Evolutionary conservation across 192 early-diverging fungal species (phyloP), one percentile per base, ranked within the genome.

Genomic region (Rhizophagus clarus): DNA sequence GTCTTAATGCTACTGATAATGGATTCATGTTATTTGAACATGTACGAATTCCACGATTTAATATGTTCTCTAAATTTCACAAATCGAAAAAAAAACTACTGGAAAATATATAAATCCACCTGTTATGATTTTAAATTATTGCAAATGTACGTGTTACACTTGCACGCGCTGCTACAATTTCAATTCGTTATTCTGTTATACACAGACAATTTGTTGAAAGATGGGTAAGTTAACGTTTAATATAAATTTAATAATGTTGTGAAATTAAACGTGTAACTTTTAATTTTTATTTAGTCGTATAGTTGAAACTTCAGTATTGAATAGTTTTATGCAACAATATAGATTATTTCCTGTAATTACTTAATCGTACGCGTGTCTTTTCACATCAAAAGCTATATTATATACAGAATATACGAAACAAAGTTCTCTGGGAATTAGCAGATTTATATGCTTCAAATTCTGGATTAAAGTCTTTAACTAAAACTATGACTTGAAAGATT

Each of bases 21-120:
- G 95, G 95, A 70, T 95, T 92, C 83, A 85, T 97, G 73, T 84
- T 93, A 84, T 94, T 97, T 79, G 91, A 96, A 76, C 91, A 91
- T 77, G 91, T 92, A 80, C 94, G 93, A 42, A 90, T 95, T 79
- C 94, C 95, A 31, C 93, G 90, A 56, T 84, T 90, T 80, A 89
- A 93, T 78, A 92, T 97, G 83, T 82, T 97, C 76, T 88, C 92
- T 78, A 89, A 92, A 51, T 94, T 83, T 90, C 94, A 64, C 84
- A 83, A 51, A 92, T 97, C 12, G 88, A 90, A 77, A 82, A 90
- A 77, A 82, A 87, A 20, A 84, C 85, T 32, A 86, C 89, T 26
- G 95, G 95, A 32, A 86, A 88, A 77, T 94, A 94, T 79, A 80
- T 84, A 80, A 90, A 90, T 26, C 96, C 96, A 22, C 89, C 92